phyloP scores from a whole-genome alignment of 2,329 filamentous ascomycete species.

The Sporothrix brunneoviolacea region DNA sequence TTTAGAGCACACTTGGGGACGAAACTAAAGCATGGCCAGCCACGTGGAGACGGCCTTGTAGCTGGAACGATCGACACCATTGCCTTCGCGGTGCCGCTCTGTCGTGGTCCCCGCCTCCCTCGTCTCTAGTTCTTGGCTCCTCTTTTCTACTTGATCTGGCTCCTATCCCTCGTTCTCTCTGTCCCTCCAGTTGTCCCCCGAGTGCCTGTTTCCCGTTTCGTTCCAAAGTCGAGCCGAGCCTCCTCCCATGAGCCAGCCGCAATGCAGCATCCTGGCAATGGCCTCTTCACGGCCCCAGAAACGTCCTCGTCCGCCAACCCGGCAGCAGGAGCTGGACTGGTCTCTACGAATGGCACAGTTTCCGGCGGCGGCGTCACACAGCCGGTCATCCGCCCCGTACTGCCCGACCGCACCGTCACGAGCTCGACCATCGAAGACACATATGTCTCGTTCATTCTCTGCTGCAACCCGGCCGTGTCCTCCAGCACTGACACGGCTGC shows the following conservation, averaged over 20 bases:
- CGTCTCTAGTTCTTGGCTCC: background rate
- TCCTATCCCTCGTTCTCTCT: background rate
- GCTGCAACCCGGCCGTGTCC: slow-evolving; percentile 80
- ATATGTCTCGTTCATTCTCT: slow-evolving; percentile 78
- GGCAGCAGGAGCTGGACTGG: background rate
- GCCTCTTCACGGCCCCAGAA: slow-evolving; percentile 9
- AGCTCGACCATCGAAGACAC: slow-evolving; percentile 70
- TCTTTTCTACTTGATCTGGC: slow-evolving; percentile 4
- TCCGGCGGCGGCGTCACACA: background rate
- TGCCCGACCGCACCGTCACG: slow-evolving; percentile 64
- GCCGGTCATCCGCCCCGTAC: slow-evolving; percentile 16
- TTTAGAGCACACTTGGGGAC: no score
- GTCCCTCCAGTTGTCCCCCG: background rate
- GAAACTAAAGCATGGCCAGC: background rate
- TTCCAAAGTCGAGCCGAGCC: background rate
- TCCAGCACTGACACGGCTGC: slow-evolving; percentile 61
- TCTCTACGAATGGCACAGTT: background rate
- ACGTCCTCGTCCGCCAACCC: background rate
- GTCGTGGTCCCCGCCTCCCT: no score
- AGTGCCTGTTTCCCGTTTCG: background rate
- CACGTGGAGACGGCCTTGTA: background rate
- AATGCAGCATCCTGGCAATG: slow-evolving; percentile 8
- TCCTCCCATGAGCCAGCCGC: background rate
- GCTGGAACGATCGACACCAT: no score
- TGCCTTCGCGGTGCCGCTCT: no score